Evolutionary conservation across 371 early-diverging fungal genomes (phyloP).

Genomic region (Zancudomyces culisetae): DNA sequence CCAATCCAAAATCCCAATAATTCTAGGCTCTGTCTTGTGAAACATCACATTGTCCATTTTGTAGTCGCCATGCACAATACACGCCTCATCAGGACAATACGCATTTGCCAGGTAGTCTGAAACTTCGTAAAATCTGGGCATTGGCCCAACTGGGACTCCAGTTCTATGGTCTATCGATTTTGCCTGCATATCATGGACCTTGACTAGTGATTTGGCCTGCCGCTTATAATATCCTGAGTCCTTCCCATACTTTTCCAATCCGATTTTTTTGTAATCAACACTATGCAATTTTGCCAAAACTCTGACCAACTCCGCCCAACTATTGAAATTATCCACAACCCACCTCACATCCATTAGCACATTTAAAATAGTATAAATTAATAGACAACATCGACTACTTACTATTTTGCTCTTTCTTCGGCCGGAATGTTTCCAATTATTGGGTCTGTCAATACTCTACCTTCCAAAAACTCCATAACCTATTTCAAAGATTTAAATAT

Average conservation of each 20-base stretch:
- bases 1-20: conserved; percentile 91
- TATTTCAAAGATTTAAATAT: too few species aligned
- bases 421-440: conserved; percentile 31
- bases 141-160: conserved; percentile 31
- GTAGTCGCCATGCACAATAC: conserved; percentile 80
- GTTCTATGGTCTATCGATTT: conserved; percentile 35
- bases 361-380: too few species aligned
- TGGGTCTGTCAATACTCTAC: conserved; percentile 58
- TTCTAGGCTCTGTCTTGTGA: conserved; percentile 52
- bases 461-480: conserved; percentile 79
- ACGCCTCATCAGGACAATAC: conserved; percentile 44
- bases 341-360: too few species aligned
- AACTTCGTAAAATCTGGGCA: conserved; percentile 49
- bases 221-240: conserved; percentile 56
- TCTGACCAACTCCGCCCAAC: conserved; percentile 34
- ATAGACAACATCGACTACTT: too few species aligned
- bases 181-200: conserved; percentile 47
- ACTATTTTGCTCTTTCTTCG: conserved; percentile 29
- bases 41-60: conserved; percentile 65
- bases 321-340: too few species aligned
- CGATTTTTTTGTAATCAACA: conserved; percentile 39
- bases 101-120: conserved; percentile 42
- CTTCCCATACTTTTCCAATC: conserved; percentile 50
- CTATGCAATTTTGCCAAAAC: conserved; percentile 62
- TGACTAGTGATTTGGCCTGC: conserved; percentile 51